Conservation (phyloP, 768 basidiomycete genomes). For the Obba rivulosa region DNA sequence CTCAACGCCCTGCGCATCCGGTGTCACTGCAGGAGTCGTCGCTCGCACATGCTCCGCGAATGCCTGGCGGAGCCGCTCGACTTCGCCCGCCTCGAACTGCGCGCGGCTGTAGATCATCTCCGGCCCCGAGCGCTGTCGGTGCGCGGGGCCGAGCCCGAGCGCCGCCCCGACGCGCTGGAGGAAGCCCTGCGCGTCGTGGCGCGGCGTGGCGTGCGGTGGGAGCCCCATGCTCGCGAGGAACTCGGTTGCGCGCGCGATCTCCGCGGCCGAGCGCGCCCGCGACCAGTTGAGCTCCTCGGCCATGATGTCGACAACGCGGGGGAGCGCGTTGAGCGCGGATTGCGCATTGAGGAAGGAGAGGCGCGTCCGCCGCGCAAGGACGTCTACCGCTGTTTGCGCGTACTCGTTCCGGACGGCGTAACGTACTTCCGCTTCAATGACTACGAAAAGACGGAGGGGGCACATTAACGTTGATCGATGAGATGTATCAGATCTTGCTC, state of each 20-base stretch:
- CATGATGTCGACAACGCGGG: conserved; percentile 90
- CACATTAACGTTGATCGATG: not conserved
- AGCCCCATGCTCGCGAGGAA: conserved; percentile 89
- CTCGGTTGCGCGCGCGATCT: conserved; percentile 51
- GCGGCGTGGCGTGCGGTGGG: conserved; percentile 37
- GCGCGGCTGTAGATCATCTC: conserved; percentile 39
- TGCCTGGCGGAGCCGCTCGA: conserved; percentile 33
- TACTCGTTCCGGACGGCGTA: conserved; percentile 90
- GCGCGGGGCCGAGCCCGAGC: conserved; percentile 12
- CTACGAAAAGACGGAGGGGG: conserved; percentile 25
- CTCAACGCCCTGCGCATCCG: conserved; percentile 21
- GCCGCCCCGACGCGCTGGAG: conserved; percentile 20
- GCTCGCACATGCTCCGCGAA: conserved; percentile 27
- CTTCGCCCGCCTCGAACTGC: conserved; percentile 49
- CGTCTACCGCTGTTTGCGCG: conserved; percentile 87
- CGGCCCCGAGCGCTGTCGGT: conserved; percentile 17
- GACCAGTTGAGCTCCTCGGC: conserved; percentile 79
- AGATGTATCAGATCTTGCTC: conserved; percentile 22
- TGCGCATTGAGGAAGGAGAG: conserved; percentile 90
- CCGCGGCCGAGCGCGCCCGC: conserved; percentile 45
- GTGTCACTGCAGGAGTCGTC: not conserved
- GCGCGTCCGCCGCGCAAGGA: conserved; percentile 89
- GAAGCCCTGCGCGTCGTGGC: conserved; percentile 15
- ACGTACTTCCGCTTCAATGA: conserved; percentile 89
- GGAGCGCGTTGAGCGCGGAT: conserved; percentile 79